Evolutionary conservation across 2,329 filamentous ascomycete species (phyloP).

Genomic region (Pleoardoris graminearum): DNA sequence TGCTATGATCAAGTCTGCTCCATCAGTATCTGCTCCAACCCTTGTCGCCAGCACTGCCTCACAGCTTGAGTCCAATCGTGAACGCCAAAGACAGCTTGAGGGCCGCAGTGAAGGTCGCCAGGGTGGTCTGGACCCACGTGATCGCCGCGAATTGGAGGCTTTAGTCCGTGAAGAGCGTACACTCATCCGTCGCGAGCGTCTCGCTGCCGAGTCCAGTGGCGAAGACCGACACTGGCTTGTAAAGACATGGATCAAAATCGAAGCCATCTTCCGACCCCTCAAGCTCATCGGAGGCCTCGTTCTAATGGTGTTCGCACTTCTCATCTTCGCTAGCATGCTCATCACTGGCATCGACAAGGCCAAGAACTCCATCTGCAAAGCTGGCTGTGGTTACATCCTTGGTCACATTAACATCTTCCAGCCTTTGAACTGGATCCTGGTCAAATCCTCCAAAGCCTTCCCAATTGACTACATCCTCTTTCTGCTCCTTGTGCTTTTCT

Average conservation of each 20-base stretch:
- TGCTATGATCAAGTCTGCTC: slow-evolving; percentile 88
- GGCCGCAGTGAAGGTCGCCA: slow-evolving; percentile 77
- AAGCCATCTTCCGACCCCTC: slow-evolving; percentile 81
- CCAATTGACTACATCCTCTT: slow-evolving; percentile 92
- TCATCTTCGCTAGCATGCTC: slow-evolving; percentile 90
- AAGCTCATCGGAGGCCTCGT: slow-evolving; percentile 85
- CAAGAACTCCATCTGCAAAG: slow-evolving; percentile 90
- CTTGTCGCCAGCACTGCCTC: slow-evolving; percentile 76
- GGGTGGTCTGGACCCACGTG: slow-evolving; percentile 77
- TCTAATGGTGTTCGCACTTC: slow-evolving; percentile 70
- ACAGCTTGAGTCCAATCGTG: slow-evolving; percentile 83
- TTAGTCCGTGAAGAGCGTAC: slow-evolving; percentile 90
- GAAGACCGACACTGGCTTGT: slow-evolving; percentile 76
- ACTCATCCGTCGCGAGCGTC: slow-evolving; percentile 81
- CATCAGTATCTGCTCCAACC: slow-evolving; percentile 79
- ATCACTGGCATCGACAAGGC: slow-evolving; percentile 96
- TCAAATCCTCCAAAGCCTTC: slow-evolving; percentile 79
- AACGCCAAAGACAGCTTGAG: slow-evolving; percentile 89
- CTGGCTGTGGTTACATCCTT: slow-evolving; percentile 88
- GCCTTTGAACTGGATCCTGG: slow-evolving; percentile 87
- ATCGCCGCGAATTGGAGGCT: slow-evolving; percentile 84
- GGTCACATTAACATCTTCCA: slow-evolving; percentile 90
- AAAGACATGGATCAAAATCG: slow-evolving; percentile 75
- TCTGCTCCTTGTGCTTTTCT: slow-evolving; percentile 78
- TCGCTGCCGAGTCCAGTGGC: slow-evolving; percentile 80